Percentiles rank a stretch among this genome's conserved stretches.
Evolutionary conservation across 1,284 basidiomycete genomes (phyloP).

Genomic region (Fomitiporia mediterranea): DNA sequence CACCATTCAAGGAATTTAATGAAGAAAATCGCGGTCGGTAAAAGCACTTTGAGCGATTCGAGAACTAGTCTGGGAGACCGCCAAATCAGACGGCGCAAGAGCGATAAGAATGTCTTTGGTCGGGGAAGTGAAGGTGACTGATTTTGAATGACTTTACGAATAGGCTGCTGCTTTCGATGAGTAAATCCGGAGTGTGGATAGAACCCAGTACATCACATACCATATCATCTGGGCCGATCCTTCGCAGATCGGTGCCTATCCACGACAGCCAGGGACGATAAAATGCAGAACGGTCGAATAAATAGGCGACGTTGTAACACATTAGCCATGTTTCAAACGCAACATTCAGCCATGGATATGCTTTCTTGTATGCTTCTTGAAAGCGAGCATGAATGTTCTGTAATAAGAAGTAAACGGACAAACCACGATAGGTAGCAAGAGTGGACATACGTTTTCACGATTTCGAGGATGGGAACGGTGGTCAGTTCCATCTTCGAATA

Average conservation of each 20-base stretch:
- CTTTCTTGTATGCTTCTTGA: conserved; percentile 55
- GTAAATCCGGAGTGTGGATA: neutral
- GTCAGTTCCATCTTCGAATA: conserved; percentile 49
- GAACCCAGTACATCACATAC: conserved; percentile 37
- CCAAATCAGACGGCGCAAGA: conserved; percentile 42
- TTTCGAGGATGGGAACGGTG: neutral
- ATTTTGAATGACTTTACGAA: conserved; percentile 28
- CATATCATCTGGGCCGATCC: conserved; percentile 73
- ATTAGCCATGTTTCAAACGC: conserved; percentile 80
- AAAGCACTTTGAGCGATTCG: conserved; percentile 75
- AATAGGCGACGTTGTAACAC: conserved; percentile 82
- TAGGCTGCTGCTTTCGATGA: conserved; percentile 19
- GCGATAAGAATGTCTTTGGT: conserved; percentile 36
- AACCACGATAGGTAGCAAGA: neutral
- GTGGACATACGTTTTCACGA: neutral
- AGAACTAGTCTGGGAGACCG: conserved; percentile 59
- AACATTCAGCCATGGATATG: conserved; percentile 83
- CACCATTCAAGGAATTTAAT: conserved; percentile 99
- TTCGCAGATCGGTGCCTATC: conserved; percentile 79
- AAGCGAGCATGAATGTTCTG: conserved; percentile 45
- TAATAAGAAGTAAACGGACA: neutral
- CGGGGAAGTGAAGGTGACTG: conserved; percentile 28
- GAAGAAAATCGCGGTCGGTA: conserved; percentile 92
- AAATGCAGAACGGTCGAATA: conserved; percentile 84
- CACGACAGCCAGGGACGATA: conserved; percentile 91